Percentiles rank a stretch among this genome's conserved stretches.
These are phyloP conservation scores for Rubia balearica DNA, from an alignment of 305 asterid species.

Conservation along the genomic window DNA sequence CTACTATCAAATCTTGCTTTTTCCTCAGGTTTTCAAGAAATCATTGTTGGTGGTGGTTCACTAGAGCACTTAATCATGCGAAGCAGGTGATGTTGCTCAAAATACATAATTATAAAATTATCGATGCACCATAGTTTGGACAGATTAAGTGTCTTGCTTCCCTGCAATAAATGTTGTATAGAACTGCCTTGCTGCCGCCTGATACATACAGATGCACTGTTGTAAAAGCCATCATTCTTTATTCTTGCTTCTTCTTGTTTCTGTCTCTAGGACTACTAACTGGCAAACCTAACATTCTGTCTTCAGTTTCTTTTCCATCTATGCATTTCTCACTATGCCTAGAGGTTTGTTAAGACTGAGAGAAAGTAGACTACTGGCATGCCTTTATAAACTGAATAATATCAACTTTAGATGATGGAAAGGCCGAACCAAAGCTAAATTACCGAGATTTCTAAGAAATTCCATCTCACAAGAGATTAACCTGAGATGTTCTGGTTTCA, in stretches of 20 bases:
- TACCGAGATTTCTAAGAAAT: neutral
- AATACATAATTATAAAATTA: slow-evolving; percentile 19
- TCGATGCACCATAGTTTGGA: neutral
- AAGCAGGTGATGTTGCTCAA: slow-evolving; percentile 11
- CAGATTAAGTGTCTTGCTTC: neutral
- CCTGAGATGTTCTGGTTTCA: neutral
- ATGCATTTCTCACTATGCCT: neutral
- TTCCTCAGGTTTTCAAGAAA: slow-evolving; percentile 43
- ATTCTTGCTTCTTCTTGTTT: too few species aligned
- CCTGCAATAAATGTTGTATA: neutral
- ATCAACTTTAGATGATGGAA: neutral
- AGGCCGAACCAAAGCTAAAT: neutral
- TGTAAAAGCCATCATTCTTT: neutral
- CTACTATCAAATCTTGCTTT: slow-evolving; percentile 3
- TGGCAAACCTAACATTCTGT: neutral
- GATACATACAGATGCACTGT: too few species aligned
- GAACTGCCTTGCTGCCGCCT: neutral
- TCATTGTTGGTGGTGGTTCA: slow-evolving; percentile 39
- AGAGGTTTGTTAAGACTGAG: neutral
- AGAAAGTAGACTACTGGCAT: neutral
- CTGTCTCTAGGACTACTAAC: neutral
- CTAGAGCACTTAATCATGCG: slow-evolving; percentile 27
- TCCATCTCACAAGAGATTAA: neutral
- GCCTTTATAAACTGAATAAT: neutral
- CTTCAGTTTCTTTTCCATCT: neutral